A percentile compares a stretch with the other conserved stretches of the same genome.
phyloP scores from a whole-genome alignment of 768 basidiomycete species.

The Lentinula detonsa region DNA sequence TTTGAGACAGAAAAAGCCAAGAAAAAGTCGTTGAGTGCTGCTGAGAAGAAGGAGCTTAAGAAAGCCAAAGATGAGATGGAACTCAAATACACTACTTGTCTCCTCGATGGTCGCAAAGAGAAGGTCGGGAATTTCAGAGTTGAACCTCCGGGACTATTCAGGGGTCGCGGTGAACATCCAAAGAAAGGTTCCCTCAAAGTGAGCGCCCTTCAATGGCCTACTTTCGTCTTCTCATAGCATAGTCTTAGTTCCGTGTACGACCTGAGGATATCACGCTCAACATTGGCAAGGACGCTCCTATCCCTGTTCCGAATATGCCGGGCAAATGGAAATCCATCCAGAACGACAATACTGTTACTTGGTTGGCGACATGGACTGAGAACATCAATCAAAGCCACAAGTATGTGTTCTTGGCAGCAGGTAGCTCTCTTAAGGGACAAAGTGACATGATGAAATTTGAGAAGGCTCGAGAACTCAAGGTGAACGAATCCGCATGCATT shows the following conservation, averaged over 20 bases:
- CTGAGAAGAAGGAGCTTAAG: slow-evolving; percentile 91
- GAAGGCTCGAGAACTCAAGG: slow-evolving; percentile 95
- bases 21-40: slow-evolving; percentile 79
- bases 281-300: slow-evolving; percentile 68
- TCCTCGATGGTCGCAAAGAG: slow-evolving; percentile 95
- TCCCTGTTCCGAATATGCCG: slow-evolving; percentile 86
- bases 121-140: slow-evolving; percentile 98
- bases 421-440: slow-evolving; percentile 95
- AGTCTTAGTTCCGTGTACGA: slow-evolving; percentile 66
- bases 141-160: slow-evolving; percentile 97
- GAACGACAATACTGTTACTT: slow-evolving; percentile 96
- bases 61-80: slow-evolving; percentile 80
- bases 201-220: slow-evolving; percentile 12
- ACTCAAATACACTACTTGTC: slow-evolving; percentile 76
- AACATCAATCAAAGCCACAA: slow-evolving; percentile 95
- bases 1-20: slow-evolving; percentile 90
- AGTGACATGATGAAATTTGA: slow-evolving; percentile 98
- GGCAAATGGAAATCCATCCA: slow-evolving; percentile 86
- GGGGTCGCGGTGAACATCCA: slow-evolving; percentile 97
- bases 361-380: slow-evolving; percentile 99
- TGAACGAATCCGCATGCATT: slow-evolving; percentile 22
- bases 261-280: slow-evolving; percentile 97
- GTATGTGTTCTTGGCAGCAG: slow-evolving; percentile 98
- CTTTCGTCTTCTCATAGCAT: slow-evolving; percentile 1
- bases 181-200: slow-evolving; percentile 96